Evolutionary conservation across 108 stramenopile species (phyloP).

Genomic region (Poteriospumella lacustris): DNA sequence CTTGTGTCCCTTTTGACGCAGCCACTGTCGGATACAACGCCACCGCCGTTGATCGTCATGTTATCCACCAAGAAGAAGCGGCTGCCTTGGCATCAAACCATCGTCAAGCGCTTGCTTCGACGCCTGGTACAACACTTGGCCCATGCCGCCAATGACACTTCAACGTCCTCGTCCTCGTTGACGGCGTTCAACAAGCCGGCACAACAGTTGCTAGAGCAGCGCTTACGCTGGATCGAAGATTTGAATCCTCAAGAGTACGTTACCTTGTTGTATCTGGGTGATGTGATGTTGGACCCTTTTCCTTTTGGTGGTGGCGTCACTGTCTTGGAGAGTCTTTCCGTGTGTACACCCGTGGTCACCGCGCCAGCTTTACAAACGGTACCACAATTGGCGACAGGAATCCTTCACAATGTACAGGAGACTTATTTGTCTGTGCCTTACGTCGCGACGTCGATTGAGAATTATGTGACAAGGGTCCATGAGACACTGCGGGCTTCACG

Average conservation of each 20-base stretch:
- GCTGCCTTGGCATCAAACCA: no score
- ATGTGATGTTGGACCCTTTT: slow-evolving; percentile 47
- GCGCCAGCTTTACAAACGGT: slow-evolving; percentile 24
- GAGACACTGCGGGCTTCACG: no score
- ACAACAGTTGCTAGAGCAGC: no score
- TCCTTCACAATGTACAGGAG: background rate
- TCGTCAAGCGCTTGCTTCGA: no score
- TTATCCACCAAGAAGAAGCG: no score
- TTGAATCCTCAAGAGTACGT: background rate
- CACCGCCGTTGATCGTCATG: no score
- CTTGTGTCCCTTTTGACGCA: background rate
- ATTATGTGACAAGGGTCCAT: no score
- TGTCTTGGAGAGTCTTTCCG: slow-evolving; percentile 39
- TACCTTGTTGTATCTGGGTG: slow-evolving; percentile 20
- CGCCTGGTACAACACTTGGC: no score
- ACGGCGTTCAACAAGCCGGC: no score
- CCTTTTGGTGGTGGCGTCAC: slow-evolving; percentile 54
- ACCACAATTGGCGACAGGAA: slow-evolving; percentile 14
- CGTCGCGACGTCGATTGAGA: no score
- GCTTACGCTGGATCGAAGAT: slow-evolving; percentile 7
- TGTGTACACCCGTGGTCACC: slow-evolving; percentile 43
- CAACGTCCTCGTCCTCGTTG: slow-evolving; percentile 1
- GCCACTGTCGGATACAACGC: no score
- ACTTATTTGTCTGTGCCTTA: no score
- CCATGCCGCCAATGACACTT: slow-evolving; percentile 11